Conservation (phyloP, 83 land plant genomes). For the Thuja plicata region DNA sequence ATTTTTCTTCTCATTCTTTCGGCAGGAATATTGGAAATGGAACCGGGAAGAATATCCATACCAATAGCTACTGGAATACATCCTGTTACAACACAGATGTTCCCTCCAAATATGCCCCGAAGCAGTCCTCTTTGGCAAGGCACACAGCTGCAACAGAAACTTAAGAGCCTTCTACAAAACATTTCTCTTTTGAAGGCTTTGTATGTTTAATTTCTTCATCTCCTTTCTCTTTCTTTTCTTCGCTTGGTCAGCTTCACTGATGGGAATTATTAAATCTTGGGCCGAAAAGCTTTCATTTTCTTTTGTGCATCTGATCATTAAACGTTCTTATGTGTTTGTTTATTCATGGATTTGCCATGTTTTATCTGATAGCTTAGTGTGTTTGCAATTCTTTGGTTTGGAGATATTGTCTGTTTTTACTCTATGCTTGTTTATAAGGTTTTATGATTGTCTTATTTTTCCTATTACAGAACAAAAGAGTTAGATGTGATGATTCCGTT, state of each 20-base stretch:
- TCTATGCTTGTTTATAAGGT: neutral
- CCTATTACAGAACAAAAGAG: constrained; percentile 17
- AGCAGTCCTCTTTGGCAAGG: constrained; percentile 19
- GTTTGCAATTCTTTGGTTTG: neutral
- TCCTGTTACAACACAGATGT: neutral
- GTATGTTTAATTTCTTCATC: constrained; percentile 8
- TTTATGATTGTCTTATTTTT: neutral
- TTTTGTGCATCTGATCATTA: neutral
- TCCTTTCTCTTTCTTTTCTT: neutral
- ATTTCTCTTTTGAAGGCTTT: constrained; percentile 21
- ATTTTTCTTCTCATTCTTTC: neutral
- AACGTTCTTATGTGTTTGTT: neutral
- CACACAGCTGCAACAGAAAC: constrained; percentile 20
- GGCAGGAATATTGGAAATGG: neutral
- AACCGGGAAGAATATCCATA: neutral
- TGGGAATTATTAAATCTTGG: neutral
- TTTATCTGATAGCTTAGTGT: neutral
- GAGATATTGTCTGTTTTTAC: neutral
- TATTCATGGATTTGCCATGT: neutral
- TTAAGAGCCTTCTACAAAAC: constrained; percentile 25
- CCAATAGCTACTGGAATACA: neutral
- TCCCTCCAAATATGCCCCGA: neutral
- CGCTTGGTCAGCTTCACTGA: neutral
- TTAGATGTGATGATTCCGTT: constrained; percentile 17
- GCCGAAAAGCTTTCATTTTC: neutral